phyloP scores from a whole-genome alignment of 192 early-diverging fungal genomes.

The Umbelopsis sp. region DNA sequence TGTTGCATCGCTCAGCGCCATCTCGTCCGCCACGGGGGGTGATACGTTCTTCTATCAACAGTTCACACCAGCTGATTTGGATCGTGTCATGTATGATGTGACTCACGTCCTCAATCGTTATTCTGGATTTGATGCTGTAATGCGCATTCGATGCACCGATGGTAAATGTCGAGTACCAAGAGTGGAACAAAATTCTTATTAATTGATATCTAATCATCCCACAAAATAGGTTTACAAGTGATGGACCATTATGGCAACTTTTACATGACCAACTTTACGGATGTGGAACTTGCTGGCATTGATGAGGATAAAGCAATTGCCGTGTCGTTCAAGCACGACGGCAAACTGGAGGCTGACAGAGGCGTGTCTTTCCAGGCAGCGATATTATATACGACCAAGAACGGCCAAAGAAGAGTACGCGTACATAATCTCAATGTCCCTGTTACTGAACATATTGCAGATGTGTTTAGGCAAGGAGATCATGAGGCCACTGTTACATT shows the following conservation, averaged over 20 bases:
- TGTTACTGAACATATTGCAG: slow-evolving; percentile 76
- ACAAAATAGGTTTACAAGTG: slow-evolving; percentile 67
- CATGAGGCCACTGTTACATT: slow-evolving; percentile 91
- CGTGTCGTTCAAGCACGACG: slow-evolving; percentile 88
- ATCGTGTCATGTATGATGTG: slow-evolving; percentile 76
- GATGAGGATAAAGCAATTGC: slow-evolving; percentile 87
- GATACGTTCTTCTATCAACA: slow-evolving; percentile 81
- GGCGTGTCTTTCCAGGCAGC: slow-evolving; percentile 95
- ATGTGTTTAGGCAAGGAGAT: slow-evolving; percentile 90
- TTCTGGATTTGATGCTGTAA: slow-evolving; percentile 86
- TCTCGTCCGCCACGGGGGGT: slow-evolving; percentile 88
- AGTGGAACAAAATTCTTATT: slow-evolving; percentile 76
- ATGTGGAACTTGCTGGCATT: slow-evolving; percentile 91
- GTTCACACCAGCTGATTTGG: slow-evolving; percentile 80
- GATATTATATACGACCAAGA: slow-evolving; percentile 91
- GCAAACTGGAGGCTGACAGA: slow-evolving; percentile 84
- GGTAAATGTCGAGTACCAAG: slow-evolving; percentile 46
- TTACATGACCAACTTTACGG: slow-evolving; percentile 92
- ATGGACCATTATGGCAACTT: slow-evolving; percentile 94
- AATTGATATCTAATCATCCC: slow-evolving; percentile 67
- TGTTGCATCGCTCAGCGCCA: slow-evolving; percentile 78
- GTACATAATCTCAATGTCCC: slow-evolving; percentile 87
- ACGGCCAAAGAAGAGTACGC: slow-evolving; percentile 89
- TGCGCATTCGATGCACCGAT: slow-evolving; percentile 90
- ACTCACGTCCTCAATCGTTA: slow-evolving; percentile 69